Evolutionary conservation across 345 rosid genomes (phyloP), one percentile per base, ranked within the genome.

Genomic region (Jatropha curcas): DNA sequence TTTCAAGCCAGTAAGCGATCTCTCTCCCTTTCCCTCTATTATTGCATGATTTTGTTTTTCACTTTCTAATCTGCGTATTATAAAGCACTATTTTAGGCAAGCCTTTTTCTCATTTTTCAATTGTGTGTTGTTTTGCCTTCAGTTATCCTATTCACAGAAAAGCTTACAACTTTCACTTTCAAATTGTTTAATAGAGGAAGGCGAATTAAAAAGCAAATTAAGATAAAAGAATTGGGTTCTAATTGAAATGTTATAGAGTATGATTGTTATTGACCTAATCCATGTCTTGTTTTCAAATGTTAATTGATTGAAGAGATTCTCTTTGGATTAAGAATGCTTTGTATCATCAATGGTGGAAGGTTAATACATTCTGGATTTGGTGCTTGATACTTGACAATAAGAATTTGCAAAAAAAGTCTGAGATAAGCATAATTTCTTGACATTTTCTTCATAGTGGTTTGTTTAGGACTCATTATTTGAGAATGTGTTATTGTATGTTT

Each of bases 1-100:
- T 83, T 86, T 53, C 85, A 86, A 75, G 82, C 86, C 64, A 82
- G 86, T 81, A 77, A 75, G 77, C 72, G 30, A 10, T 45, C 56
- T 41, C 25, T 45, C 19, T 58, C 33, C 45, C 41, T 33, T 16
- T 17, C 57, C 1, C 4, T 31, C 28, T 30, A 0, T 24, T 19
- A 24, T 62, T 45, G 14, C 50, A 45, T 45, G 4, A 45, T 45
- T 41, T 2, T 9, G n/a, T n/a, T n/a, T n/a, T n/a, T n/a, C n/a
- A 4, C 2, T 33, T 27, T 52, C 43, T 22, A 4, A 41, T 12
- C 27, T 45, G 5, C 43, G 11, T 41, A 41, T n/a, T n/a, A n/a
- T n/a, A n/a, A n/a, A n/a, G n/a, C n/a, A n/a, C n/a, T 41, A 5
- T 41, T 41, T 41, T 7, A 41, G 11, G 1, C 45, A 41, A 2